Base-by-base conservation (phyloP, 1,284 basidiomycete genomes). In the Austroboletus sp. region DNA sequence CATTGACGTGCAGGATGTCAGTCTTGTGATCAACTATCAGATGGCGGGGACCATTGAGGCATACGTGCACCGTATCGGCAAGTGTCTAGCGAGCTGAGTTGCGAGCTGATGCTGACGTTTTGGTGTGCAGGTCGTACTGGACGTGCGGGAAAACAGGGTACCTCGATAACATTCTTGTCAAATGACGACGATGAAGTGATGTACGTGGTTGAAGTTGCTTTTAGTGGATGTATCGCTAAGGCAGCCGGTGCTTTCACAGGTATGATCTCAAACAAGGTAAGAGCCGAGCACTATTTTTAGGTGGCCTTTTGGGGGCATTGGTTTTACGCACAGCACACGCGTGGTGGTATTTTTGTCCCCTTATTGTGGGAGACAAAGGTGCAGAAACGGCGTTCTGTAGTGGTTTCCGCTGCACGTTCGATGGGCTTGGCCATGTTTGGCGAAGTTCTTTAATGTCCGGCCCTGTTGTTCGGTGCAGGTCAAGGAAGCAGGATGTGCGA, bases 1-100 rank as follows among this genome's bases (percentile, higher is more conserved):
- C 79, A 98, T 98, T 65, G 96, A 99, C 69, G 91, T 98, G 4
- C 89, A 92, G 52, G 90, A 98, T 66, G 94, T 98, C 50, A 88
- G 85, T 46, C 73, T 97, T 45, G 95, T 98, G 53, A 82, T 98
- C 75, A 98, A 98, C 68, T 98, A 84, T 74, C 90, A 95, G 69
- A 98, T 98, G 92, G 80, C 92, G 9, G 85, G 81, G 58, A 89
- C 86, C 23, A 98, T 99, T 65, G 95, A 98, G 65, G 89, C 87
- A 42, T 98, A 98, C 63, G 88, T 97, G 44, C 95, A 98, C 69
- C 85, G 96, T 66, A 97, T 98, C 58, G 95, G 94, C 82, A 61
- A 42, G 73, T 65, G 26, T 21, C n/a, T 23, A 48, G 63, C 50
- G 21, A 48, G 16, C 11, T 2, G 27, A 11, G 48, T 21, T 23